Evolutionary conservation across 495 filamentous ascomycete species (phyloP).

Genomic region (Tuber magnatum): DNA sequence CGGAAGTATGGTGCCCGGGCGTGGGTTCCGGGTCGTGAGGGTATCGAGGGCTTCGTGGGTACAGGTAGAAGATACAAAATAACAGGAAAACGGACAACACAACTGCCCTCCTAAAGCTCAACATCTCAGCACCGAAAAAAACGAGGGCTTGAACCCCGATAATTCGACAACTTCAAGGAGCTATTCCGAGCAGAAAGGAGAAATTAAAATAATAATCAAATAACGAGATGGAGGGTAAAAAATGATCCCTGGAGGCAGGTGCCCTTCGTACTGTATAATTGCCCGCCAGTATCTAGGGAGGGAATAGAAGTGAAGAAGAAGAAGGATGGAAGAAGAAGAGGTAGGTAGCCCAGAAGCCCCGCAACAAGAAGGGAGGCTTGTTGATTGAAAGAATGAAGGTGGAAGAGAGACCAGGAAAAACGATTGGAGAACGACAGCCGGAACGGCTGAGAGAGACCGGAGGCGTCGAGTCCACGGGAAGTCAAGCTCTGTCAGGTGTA

Average conservation of each 20-base stretch:
- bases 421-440: background rate
- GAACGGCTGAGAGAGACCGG: background rate
- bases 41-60: constrained; percentile 22
- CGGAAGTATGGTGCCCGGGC: constrained; percentile 10
- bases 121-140: constrained; percentile 43
- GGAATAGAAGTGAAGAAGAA: constrained; percentile 4
- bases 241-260: constrained; percentile 1
- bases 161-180: background rate
- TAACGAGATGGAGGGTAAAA: background rate
- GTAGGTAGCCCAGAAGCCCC: background rate
- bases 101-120: constrained; percentile 35
- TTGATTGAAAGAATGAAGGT: background rate
- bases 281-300: constrained; percentile 2
- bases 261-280: constrained; percentile 4
- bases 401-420: background rate
- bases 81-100: constrained; percentile 25
- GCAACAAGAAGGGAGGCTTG: background rate
- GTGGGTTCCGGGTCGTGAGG: constrained; percentile 16
- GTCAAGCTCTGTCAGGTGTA: background rate
- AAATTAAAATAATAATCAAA: background rate
- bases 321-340: background rate
- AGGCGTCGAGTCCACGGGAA: background rate
- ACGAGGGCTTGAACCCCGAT: background rate
- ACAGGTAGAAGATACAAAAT: constrained; percentile 32
- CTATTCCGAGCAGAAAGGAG: background rate